phyloP scores from a whole-genome alignment of 306 rosid species.

The Trifolium fragiferum region DNA sequence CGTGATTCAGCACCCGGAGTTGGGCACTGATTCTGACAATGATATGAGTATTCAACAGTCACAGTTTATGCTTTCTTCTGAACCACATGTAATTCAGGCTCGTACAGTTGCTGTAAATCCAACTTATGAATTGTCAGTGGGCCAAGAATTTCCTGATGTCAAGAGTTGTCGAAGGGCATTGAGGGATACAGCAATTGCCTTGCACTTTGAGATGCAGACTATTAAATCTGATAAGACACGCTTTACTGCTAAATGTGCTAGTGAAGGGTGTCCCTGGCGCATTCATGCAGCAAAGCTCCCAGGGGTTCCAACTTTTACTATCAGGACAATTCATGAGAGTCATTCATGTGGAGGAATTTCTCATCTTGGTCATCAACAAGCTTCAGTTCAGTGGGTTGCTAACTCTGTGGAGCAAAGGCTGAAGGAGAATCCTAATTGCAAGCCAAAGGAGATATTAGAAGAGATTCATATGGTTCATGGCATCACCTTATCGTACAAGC shows the following conservation, averaged over 20 bases:
- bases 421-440: constrained; percentile 80
- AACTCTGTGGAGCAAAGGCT: constrained; percentile 81
- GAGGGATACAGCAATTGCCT: constrained; percentile 86
- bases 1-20: constrained; percentile 62
- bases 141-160: constrained; percentile 91
- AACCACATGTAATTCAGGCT: constrained; percentile 64
- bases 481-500: constrained; percentile 85
- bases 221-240: constrained; percentile 91
- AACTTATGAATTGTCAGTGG: constrained; percentile 65
- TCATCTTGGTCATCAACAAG: constrained; percentile 94
- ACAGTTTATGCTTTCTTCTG: constrained; percentile 48
- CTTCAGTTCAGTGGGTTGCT: constrained; percentile 95
- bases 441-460: constrained; percentile 90
- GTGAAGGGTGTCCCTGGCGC: constrained; percentile 93
- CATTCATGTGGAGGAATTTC: constrained; percentile 85
- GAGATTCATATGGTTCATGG: constrained; percentile 91
- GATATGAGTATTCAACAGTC: constrained; percentile 58
- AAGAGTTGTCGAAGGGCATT: constrained; percentile 87
- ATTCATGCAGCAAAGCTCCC: constrained; percentile 95
- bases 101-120: constrained; percentile 60
- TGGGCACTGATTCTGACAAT: constrained; percentile 65
- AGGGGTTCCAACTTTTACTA: constrained; percentile 88
- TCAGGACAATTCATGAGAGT: constrained; percentile 72
- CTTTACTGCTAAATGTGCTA: constrained; percentile 87
- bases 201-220: constrained; percentile 89